Conservation (phyloP, 108 stramenopile genomes). For the Fragilaria crotonensis region DNA sequence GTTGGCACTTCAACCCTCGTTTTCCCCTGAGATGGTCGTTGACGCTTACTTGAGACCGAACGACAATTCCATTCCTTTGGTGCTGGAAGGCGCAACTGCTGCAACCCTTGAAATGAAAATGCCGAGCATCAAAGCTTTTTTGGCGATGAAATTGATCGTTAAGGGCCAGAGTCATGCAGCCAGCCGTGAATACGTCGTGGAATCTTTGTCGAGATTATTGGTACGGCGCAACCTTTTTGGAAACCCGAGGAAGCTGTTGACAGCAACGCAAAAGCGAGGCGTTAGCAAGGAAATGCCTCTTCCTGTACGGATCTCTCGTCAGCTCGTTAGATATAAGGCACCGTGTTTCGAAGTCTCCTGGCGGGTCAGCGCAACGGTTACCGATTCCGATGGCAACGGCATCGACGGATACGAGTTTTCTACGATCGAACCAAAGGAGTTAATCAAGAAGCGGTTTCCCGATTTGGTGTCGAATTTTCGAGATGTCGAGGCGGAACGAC, state of each 20-base stretch:
- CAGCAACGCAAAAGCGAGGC: slow-evolving; percentile 7
- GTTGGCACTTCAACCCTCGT: slow-evolving; percentile 25
- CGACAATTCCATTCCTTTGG: slow-evolving; percentile 45
- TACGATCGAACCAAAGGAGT: slow-evolving; percentile 42
- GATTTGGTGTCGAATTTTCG: slow-evolving; percentile 37
- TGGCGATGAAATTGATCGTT: slow-evolving; percentile 37
- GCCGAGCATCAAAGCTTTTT: slow-evolving; percentile 29
- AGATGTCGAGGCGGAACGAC: slow-evolving; percentile 16
- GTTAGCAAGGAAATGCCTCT: slow-evolving; percentile 29
- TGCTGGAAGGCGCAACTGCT: slow-evolving; percentile 18
- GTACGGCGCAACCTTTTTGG: slow-evolving; percentile 44
- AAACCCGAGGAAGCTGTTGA: slow-evolving; percentile 2
- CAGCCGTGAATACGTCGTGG: slow-evolving; percentile 45
- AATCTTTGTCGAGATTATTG: slow-evolving; percentile 41
- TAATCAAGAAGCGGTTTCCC: slow-evolving; percentile 41
- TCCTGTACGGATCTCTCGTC: slow-evolving; percentile 37
- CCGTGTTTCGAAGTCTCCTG: slow-evolving; percentile 52
- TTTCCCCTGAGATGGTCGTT: slow-evolving; percentile 42
- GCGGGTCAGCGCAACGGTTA: slow-evolving; percentile 40
- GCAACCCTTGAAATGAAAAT: slow-evolving; percentile 21
- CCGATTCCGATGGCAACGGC: slow-evolving; percentile 32
- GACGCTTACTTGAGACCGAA: slow-evolving; percentile 59
- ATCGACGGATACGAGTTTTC: slow-evolving; percentile 51
- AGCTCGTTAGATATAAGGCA: slow-evolving; percentile 20
- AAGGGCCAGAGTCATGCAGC: slow-evolving; percentile 39